Base-by-base conservation (phyloP, 2,329 filamentous ascomycete genomes). In the Boeremia lycopersici region DNA sequence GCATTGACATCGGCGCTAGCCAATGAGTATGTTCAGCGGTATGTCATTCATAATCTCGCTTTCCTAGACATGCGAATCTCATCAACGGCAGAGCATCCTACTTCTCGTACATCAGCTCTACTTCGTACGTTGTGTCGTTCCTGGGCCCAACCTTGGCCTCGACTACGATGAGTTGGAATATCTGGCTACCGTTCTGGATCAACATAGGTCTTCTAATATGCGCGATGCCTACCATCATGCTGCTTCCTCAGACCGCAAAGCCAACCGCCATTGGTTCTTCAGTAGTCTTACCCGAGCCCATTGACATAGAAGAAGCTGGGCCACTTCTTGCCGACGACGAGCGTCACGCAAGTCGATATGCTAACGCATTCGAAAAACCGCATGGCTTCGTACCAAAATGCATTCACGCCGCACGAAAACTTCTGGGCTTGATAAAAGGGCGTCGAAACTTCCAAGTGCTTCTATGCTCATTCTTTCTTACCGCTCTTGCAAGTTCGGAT, bases 121-220 rank as follows among this genome's bases (percentile, higher is more conserved):
- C 63, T 3, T 61, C 66, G 13, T 76, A 75, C 34, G 65, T 76
- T 0, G 69, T 74, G 15, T 63, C 64, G 2, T 72, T 75, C 43
- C 53, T 72, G 17, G 71, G 73, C 1, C 74, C 73, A 2, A 70
- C 72, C 0, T 47, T 75, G 25, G 72, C 74, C 1, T 68, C 72
- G 0, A 57, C 67, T 35, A 69, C 68, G 2, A 74, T 76, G 72
- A 71, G 67, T 41, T 60, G 53, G 34, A 71, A 64, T 48, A 49
- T 75, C 0, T 75, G 72, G 74, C 53, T 73, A 1, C 74, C 74
- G 1, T 75, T 76, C 43, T 72, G 64, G 60, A 56, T 75, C 39
- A 72, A 69, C 36, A 65, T 75, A 17, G 48, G 28, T 3, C 58
- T 74, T 0, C 54, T 75, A 2, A 23, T 63, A 4, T 61, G 63